Evolutionary conservation across 192 early-diverging fungal genomes (phyloP).

Genomic region (Lunasporangiospora selenospora): DNA sequence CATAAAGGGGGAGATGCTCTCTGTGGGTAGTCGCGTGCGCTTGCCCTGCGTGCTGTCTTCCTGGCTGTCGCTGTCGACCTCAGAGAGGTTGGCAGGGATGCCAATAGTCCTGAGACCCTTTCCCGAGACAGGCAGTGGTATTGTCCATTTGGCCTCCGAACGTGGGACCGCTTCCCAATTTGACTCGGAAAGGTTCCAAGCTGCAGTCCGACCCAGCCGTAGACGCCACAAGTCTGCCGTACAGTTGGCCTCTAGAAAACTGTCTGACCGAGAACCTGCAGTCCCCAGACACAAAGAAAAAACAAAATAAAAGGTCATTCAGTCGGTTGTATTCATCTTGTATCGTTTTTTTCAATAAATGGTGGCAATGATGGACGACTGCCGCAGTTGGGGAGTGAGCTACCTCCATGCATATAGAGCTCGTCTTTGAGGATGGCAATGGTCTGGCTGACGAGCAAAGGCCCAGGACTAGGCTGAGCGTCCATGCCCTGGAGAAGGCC

Average conservation of each 20-base stretch:
- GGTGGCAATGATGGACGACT: too few relatives aligned
- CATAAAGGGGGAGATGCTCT: conserved; percentile 37
- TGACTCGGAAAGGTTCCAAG: conserved; percentile 27
- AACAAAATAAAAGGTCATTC: too few relatives aligned
- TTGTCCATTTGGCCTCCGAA: conserved; percentile 2
- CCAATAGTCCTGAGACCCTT: conserved; percentile 23
- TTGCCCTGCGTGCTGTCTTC: too few relatives aligned
- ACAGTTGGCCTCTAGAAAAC: conserved; percentile 28
- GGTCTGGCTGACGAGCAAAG: conserved; percentile 26
- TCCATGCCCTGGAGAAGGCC: conserved; percentile 14
- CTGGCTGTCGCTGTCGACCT: conserved; percentile 20
- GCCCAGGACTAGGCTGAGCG: conserved; percentile 22
- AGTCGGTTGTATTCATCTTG: too few relatives aligned
- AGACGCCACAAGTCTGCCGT: conserved; percentile 29
- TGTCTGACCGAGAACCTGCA: conserved; percentile 24
- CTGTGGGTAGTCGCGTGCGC: background rate
- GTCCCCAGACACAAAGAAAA: background rate
- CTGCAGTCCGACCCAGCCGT: conserved; percentile 12
- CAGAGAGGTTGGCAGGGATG: conserved; percentile 28
- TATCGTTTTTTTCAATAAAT: too few relatives aligned
- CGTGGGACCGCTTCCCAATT: conserved; percentile 27
- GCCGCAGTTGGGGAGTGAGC: too few relatives aligned
- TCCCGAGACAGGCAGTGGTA: conserved; percentile 25
- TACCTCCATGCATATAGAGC: conserved; percentile 46
- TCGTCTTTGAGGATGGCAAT: conserved; percentile 41